Evolutionary conservation across 2,329 filamentous ascomycete genomes (phyloP).

Genomic region (Scleromitrula shiraiana): DNA sequence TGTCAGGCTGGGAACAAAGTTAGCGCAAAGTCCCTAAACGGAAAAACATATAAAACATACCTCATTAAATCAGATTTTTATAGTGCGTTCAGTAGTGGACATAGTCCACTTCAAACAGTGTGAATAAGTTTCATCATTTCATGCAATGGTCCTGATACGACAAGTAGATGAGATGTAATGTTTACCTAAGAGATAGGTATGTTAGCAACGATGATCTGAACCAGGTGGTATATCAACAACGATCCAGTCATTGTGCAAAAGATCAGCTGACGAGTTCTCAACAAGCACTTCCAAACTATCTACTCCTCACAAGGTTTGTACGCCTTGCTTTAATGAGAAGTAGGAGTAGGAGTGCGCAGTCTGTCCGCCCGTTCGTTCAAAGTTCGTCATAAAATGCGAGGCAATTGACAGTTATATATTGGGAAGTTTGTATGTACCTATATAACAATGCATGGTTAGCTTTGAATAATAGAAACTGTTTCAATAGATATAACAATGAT

Average conservation of each 20-base stretch:
- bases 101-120: constrained; percentile 34
- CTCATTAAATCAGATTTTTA: constrained; percentile 41
- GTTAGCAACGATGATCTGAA: constrained; percentile 16
- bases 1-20: constrained; percentile 26
- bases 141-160: constrained; percentile 20
- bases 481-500: constrained; percentile 2
- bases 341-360: constrained; percentile 31
- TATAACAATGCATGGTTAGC: constrained; percentile 8
- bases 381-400: constrained; percentile 34
- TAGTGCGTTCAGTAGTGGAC: constrained; percentile 31
- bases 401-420: background rate
- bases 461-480: background rate
- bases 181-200: constrained; percentile 13
- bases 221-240: constrained; percentile 2
- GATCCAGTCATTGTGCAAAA: constrained; percentile 20
- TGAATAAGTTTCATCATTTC: constrained; percentile 37
- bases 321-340: constrained; percentile 32
- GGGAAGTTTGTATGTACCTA: constrained; percentile 28
- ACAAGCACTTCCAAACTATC: constrained; percentile 32
- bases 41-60: constrained; percentile 21
- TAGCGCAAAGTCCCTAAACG: background rate
- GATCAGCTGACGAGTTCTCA: constrained; percentile 39
- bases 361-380: constrained; percentile 41
- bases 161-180: constrained; percentile 8
- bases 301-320: constrained; percentile 33